A percentile compares a stretch with the other conserved stretches of the same genome.
phyloP scores from a whole-genome alignment of 306 rosid genomes.

The Lathyrus aphaca region DNA sequence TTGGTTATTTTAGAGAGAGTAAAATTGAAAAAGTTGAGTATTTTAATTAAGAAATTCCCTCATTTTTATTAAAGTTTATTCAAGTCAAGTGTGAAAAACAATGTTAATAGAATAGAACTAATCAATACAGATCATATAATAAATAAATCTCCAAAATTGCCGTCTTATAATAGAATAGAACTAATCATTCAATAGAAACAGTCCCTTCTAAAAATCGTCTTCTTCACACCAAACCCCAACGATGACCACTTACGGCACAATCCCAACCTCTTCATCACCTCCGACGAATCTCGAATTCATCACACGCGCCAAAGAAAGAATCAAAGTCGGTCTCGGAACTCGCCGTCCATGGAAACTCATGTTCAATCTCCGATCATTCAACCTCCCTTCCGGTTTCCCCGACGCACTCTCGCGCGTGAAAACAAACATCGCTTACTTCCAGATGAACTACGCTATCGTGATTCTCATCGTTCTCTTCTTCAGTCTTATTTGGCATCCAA shows the following conservation, averaged over 20 bases:
- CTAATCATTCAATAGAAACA: background rate
- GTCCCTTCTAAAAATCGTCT: conserved; percentile 3
- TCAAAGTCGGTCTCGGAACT: conserved; percentile 55
- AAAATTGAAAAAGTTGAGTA: too few relatives aligned
- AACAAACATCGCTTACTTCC: conserved; percentile 60
- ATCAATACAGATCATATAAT: too few relatives aligned
- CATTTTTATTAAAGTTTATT: too few relatives aligned
- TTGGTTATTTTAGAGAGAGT: too few relatives aligned
- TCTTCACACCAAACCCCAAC: background rate
- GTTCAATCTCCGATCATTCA: conserved; percentile 53
- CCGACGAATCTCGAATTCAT: conserved; percentile 41
- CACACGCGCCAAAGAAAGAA: conserved; percentile 49
- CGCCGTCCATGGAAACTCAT: conserved; percentile 79
- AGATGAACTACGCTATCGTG: conserved; percentile 69
- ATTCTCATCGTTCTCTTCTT: conserved; percentile 53
- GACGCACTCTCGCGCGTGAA: conserved; percentile 53
- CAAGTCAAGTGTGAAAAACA: background rate
- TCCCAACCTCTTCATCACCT: conserved; percentile 62
- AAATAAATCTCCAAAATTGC: background rate
- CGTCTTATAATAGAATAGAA: conserved; percentile 4
- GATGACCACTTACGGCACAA: conserved; percentile 80
- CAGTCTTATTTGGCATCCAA: conserved; percentile 70
- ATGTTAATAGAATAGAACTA: too few relatives aligned
- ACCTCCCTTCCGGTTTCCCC: conserved; percentile 43
- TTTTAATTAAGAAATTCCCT: too few relatives aligned